Conservation (phyloP, 495 filamentous ascomycete genomes). For the Penicillium cataractarum region DNA sequence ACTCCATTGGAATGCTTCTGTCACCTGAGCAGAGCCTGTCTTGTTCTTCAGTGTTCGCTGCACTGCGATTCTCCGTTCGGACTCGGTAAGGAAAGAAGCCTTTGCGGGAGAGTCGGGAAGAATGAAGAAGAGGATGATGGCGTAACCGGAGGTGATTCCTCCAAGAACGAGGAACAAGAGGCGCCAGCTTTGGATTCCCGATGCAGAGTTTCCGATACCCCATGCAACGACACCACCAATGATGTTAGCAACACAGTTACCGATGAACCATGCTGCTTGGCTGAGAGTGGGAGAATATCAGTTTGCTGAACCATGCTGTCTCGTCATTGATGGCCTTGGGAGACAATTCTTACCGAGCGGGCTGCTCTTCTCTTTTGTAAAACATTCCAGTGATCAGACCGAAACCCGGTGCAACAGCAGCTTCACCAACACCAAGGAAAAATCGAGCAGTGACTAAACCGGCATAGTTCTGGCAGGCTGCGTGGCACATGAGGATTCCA, state of each 20-base stretch:
- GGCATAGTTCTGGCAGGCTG: conserved; percentile 48
- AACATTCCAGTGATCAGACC: conserved; percentile 59
- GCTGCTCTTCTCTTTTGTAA: conserved; percentile 57
- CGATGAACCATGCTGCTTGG: conserved; percentile 44
- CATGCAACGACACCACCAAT: conserved; percentile 60
- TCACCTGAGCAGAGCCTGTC: conserved; percentile 44
- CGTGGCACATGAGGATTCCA: conserved; percentile 30
- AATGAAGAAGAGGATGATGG: conserved; percentile 43
- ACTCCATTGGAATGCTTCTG: conserved; percentile 46
- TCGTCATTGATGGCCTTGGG: not conserved
- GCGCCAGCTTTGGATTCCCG: conserved; percentile 45
- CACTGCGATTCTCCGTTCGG: conserved; percentile 46
- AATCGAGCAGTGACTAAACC: conserved; percentile 49
- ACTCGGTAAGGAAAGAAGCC: conserved; percentile 43
- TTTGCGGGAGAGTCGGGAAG: conserved; percentile 55
- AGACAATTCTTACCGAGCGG: conserved; percentile 38
- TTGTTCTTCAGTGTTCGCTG: conserved; percentile 50
- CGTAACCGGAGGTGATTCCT: conserved; percentile 41
- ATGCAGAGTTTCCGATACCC: conserved; percentile 48
- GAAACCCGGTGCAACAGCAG: conserved; percentile 35
- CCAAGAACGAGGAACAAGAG: conserved; percentile 49
- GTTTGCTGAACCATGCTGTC: not conserved
- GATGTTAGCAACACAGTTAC: conserved; percentile 47
- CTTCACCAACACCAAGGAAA: conserved; percentile 39
- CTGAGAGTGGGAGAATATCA: conserved; percentile 8